These are phyloP conservation scores for Umbelopsis sp. DNA, from an alignment of 192 early-diverging fungal species.

Conservation along the genomic window DNA sequence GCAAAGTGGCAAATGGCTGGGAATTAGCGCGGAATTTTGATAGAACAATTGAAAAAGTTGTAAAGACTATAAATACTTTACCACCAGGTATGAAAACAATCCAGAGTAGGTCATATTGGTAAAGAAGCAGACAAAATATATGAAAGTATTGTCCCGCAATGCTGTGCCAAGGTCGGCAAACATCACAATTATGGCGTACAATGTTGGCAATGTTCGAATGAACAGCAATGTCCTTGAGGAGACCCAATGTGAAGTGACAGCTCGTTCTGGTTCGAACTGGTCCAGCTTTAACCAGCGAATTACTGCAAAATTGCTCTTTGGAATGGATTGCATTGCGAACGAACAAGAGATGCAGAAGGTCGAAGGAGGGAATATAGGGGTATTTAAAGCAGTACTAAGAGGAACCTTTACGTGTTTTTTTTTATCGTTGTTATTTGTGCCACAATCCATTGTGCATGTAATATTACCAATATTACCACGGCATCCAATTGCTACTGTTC, in stretches of 20 bases:
- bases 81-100: constrained; percentile 31
- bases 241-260: constrained; percentile 35
- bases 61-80: constrained; percentile 6
- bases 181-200: constrained; percentile 11
- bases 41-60: too few species aligned
- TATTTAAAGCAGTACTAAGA: neutral
- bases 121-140: constrained; percentile 28
- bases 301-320: neutral
- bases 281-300: constrained; percentile 36
- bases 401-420: too few species aligned
- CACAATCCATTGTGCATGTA: too few species aligned
- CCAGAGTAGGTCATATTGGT: constrained; percentile 36
- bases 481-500: too few species aligned
- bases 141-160: neutral
- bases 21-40: neutral
- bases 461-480: too few species aligned
- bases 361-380: neutral
- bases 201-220: constrained; percentile 1
- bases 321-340: constrained; percentile 2
- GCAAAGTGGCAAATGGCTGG: neutral
- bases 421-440: too few species aligned
- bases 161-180: constrained; percentile 12
- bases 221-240: constrained; percentile 21
- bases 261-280: constrained; percentile 37
- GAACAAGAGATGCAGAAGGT: neutral